Evolutionary conservation across 768 basidiomycete genomes (phyloP), one percentile per base, ranked within the genome.

Genomic region (Boletus barrowsii): DNA sequence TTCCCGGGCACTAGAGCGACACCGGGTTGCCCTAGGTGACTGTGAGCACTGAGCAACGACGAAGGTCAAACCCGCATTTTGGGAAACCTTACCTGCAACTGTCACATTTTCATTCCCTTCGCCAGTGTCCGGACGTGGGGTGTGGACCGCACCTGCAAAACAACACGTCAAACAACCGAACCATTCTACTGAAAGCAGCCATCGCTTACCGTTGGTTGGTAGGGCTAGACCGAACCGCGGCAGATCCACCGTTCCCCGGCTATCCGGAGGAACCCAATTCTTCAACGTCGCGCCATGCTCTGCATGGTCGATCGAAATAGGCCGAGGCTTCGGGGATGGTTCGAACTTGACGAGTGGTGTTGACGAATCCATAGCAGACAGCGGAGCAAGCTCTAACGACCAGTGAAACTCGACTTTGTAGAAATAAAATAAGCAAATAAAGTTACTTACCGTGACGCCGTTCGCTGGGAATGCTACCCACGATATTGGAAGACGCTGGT

Each of bases 91-190:
- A 42, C 42, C 42, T 24, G 14, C 42, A 6, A 26, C 42, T 24
- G 24, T 6, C 24, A n/a, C n/a, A n/a, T n/a, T n/a, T n/a, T n/a
- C n/a, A n/a, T n/a, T n/a, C n/a, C n/a, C n/a, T n/a, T n/a, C n/a
- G n/a, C n/a, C n/a, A n/a, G n/a, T n/a, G n/a, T n/a, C n/a, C n/a
- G n/a, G n/a, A n/a, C n/a, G n/a, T n/a, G n/a, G n/a, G n/a, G n/a
- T 98, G 22, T 22, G 22, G 4, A 22, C 4, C 22, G 4, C 3
- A 22, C 22, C 22, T 22, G 22, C 22, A 22, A 22, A 22, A 22
- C 22, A 22, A 22, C 22, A 22, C 4, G 22, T 22, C 22, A 22
- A 22, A 22, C 22, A 22, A 22, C 22, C 4, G 22, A 22, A 22
- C 22, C 22, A 22, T 22, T 22, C 22, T 22, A 22, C 22, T 22